phyloP scores from a whole-genome alignment of 805 yeast species.

The Starmerella scarabaei region DNA sequence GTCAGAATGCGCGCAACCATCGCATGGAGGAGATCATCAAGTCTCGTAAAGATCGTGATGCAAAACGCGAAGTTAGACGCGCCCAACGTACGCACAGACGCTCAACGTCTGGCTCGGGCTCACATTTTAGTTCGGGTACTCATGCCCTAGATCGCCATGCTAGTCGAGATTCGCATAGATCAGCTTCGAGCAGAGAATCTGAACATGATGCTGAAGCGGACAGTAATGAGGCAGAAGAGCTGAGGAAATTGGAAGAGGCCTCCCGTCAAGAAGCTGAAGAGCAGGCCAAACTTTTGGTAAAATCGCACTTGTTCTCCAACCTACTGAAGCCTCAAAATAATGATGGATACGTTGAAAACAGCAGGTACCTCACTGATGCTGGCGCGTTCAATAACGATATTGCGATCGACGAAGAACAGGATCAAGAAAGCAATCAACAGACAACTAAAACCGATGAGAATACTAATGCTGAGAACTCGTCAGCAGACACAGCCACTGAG shows the following conservation, averaged over 20 bases:
- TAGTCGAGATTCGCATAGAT: neutral
- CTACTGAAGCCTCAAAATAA: conserved; percentile 2
- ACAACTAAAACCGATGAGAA: neutral
- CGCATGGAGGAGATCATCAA: conserved; percentile 2
- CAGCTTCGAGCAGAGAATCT: neutral
- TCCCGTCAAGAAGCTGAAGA: conserved; percentile 19
- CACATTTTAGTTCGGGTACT: neutral
- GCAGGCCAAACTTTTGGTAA: conserved; percentile 19
- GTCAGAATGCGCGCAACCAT: conserved; percentile 3
- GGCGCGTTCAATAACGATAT: conserved; percentile 11
- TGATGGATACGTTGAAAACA: conserved; percentile 17
- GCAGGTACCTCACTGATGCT: conserved; percentile 9
- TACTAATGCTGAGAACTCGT: neutral
- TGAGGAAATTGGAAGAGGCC: conserved; percentile 9
- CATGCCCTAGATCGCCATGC: neutral
- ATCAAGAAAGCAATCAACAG: conserved; percentile 1
- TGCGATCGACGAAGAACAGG: conserved; percentile 7
- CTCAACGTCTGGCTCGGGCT: neutral
- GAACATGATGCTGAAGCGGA: conserved; percentile 1
- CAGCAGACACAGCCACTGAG: conserved; percentile 1
- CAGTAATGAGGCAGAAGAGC: conserved; percentile 15
- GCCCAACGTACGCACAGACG: neutral
- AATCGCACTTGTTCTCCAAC: conserved; percentile 13
- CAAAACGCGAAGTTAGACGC: neutral
- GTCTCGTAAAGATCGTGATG: neutral